Evolutionary conservation across 306 rosid species (phyloP), one percentile per base, ranked within the genome.

Genomic region (Neltuma alba): DNA sequence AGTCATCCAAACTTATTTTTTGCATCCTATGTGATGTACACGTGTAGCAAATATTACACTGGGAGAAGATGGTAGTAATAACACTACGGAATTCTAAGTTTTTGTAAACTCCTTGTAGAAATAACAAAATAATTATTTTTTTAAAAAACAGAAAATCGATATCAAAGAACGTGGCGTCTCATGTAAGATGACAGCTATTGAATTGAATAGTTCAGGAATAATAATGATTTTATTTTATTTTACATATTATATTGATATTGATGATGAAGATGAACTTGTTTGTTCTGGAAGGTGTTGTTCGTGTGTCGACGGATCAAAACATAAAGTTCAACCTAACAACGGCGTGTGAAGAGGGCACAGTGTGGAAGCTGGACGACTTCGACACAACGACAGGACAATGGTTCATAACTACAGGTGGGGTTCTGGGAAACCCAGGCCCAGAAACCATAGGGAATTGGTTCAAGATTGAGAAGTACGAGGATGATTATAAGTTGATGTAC

Each of bases 401-500:
- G 87, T 87, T 86, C 75, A 82, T 91, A 41, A 87, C 89, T 2
- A 84, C 78, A 0, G 89, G 90, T 0, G 90, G 93, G 0, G 85
- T 83, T 52, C 48, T 74, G 4, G 96, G 90, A 25, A 86, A 87
- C 76, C 90, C 90, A 0, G 88, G 92, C 2, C 57, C 15, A 36
- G n/a, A 74, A 28, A 89, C 92, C 0, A 34, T 79, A 0, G 41
- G 62, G 58, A 91, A 86, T 15, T 91, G 92, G 93, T 87, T 91
- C 75, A 91, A 89, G 90, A 89, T 93, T 41, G 94, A 89, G 87
- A 87, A 86, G 68, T 77, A 70, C 11, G 88, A 79, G 3, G 72
- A 61, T 4, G 89, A 78, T 14, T 93, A 89, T 79, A 91, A 88
- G 80, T 54, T 93, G 7, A 76, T 82, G 16, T 91, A 76, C 36